These are phyloP conservation scores for Yamadazyma olivae DNA, from an alignment of 805 yeast genomes.

Conservation along the genomic window DNA sequence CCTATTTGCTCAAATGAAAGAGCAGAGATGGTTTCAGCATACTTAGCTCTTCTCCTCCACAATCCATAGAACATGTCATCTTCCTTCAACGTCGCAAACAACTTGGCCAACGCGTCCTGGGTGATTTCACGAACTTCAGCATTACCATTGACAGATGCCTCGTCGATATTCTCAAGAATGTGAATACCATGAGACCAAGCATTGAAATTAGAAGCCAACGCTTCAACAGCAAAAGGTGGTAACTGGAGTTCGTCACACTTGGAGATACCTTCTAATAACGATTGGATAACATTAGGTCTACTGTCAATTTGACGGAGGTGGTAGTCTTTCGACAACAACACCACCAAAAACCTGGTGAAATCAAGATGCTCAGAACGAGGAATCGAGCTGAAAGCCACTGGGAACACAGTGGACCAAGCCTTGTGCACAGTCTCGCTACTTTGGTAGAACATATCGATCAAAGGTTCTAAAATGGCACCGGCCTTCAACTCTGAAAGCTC, in stretches of 20 bases:
- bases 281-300: constrained; percentile 83
- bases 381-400: constrained; percentile 70
- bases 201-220: constrained; percentile 79
- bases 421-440: constrained; percentile 75
- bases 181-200: constrained; percentile 90
- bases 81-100: constrained; percentile 85
- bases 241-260: constrained; percentile 68
- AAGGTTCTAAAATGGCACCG: constrained; percentile 62
- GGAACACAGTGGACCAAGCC: constrained; percentile 84
- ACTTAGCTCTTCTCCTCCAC: constrained; percentile 96
- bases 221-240: constrained; percentile 92
- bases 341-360: constrained; percentile 75
- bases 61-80: constrained; percentile 97
- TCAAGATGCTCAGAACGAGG: constrained; percentile 80
- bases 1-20: constrained; percentile 94
- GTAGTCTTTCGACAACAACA: constrained; percentile 82
- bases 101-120: constrained; percentile 85
- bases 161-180: constrained; percentile 70
- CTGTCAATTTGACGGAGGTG: constrained; percentile 87
- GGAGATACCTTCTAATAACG: constrained; percentile 80
- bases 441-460: constrained; percentile 78
- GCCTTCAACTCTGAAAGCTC: constrained; percentile 41
- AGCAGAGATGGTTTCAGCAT: constrained; percentile 89
- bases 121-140: constrained; percentile 78
- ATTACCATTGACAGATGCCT: constrained; percentile 58